Percentiles rank a stretch among this genome's conserved stretches.
Evolutionary conservation across 148 eudicot species (phyloP).

Genomic region (Vaccinium corymbosum): DNA sequence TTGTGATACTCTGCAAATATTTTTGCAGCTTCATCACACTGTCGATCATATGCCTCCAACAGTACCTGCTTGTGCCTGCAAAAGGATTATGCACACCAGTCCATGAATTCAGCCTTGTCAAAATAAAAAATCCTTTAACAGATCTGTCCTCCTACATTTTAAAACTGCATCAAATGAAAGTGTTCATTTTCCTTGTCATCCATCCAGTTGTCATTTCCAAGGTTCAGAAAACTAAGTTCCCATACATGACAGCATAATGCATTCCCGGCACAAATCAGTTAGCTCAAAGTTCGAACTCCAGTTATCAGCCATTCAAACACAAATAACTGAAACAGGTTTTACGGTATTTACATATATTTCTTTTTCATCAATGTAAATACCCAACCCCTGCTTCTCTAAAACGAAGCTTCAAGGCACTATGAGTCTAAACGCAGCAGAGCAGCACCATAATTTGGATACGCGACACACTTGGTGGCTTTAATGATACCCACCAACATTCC

Average conservation of each 20-base stretch:
- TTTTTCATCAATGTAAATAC: background rate
- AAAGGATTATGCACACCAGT: constrained; percentile 10
- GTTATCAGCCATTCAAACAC: background rate
- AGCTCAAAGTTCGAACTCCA: background rate
- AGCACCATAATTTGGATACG: background rate
- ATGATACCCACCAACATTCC: background rate
- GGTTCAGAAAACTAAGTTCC: background rate
- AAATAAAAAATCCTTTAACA: background rate
- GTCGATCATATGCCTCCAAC: constrained; percentile 89
- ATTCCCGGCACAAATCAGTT: constrained; percentile 7
- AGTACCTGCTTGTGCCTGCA: constrained; percentile 96
- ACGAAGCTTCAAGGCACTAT: background rate
- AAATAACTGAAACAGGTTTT: background rate
- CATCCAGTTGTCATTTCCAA: background rate
- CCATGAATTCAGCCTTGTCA: background rate
- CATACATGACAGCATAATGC: background rate
- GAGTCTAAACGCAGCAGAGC: background rate
- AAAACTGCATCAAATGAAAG: background rate
- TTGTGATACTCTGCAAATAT: constrained; percentile 97
- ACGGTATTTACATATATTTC: background rate
- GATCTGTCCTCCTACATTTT: background rate
- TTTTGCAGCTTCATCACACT: constrained; percentile 93
- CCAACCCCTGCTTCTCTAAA: background rate
- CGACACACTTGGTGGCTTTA: background rate
- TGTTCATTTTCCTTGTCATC: background rate